These are phyloP conservation scores for Lactarius sanguifluus DNA, from an alignment of 768 basidiomycete genomes.

Conservation along the genomic window DNA sequence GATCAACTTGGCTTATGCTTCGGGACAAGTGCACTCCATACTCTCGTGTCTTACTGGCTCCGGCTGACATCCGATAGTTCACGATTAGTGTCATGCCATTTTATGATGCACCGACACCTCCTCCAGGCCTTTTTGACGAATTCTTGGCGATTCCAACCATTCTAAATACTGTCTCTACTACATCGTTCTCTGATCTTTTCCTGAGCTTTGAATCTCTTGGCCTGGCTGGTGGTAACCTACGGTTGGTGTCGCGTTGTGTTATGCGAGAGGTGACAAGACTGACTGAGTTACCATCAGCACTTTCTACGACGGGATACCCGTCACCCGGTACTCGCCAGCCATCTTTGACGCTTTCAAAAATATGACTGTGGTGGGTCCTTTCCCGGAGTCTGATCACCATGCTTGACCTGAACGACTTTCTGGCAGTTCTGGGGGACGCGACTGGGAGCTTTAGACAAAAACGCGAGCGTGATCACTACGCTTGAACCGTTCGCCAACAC, in stretches of 20 bases:
- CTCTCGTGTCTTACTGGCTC: neutral
- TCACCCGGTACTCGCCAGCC: conserved; percentile 1
- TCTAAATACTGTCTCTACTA: neutral
- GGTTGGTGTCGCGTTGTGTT: neutral
- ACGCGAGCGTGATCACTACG: neutral
- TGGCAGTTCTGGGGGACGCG: conserved; percentile 13
- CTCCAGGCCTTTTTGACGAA: conserved; percentile 27
- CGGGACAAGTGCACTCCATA: neutral
- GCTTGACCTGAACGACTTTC: neutral
- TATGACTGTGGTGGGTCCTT: neutral
- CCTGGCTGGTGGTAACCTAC: neutral
- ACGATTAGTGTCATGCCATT: neutral
- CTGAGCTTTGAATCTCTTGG: neutral
- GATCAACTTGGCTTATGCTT: neutral
- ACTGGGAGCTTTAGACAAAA: conserved; percentile 4
- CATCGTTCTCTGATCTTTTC: neutral
- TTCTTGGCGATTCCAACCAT: conserved; percentile 24
- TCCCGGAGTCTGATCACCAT: neutral
- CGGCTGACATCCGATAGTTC: neutral
- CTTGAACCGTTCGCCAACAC: conserved; percentile 8
- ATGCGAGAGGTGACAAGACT: neutral
- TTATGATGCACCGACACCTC: conserved; percentile 29
- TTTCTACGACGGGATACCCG: neutral
- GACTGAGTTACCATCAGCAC: neutral
- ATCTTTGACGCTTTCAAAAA: conserved; percentile 1